phyloP scores from a whole-genome alignment of 1,284 basidiomycete genomes.

The Heliocybe sulcata region DNA sequence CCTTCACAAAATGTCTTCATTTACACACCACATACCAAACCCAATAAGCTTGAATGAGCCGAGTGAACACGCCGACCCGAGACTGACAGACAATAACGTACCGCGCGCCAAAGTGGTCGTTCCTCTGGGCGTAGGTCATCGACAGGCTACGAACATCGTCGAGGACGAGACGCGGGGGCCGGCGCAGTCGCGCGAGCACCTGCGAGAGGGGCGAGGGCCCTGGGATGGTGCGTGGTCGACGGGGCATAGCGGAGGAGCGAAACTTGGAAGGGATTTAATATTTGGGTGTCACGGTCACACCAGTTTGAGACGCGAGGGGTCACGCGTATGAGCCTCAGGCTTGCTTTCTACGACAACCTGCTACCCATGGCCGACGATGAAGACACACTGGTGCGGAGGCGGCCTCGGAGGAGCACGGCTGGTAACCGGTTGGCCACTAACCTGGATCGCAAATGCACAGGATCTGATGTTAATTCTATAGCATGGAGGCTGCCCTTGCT shows the following conservation, averaged over 20 bases:
- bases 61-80: not conserved
- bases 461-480: conserved; percentile 19
- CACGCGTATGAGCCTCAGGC: not conserved
- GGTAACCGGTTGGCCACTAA: conserved; percentile 49
- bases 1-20: conserved; percentile 65
- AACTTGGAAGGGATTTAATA: not conserved
- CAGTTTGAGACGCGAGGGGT: not conserved
- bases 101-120: conserved; percentile 72
- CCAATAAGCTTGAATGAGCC: not conserved
- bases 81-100: conserved; percentile 15
- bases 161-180: conserved; percentile 48
- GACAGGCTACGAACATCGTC: conserved; percentile 42
- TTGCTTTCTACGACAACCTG: not conserved
- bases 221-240: conserved; percentile 35
- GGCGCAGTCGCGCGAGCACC: conserved; percentile 43
- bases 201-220: conserved; percentile 50
- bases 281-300: not conserved
- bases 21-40: not conserved
- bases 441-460: not conserved
- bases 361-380: conserved; percentile 16
- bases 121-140: conserved; percentile 50
- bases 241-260: conserved; percentile 22
- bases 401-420: conserved; percentile 62
- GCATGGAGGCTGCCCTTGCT: conserved; percentile 69
- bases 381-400: conserved; percentile 49